phyloP scores from a whole-genome alignment of 108 stramenopile genomes.

The Hondaea fermentalgiana region DNA sequence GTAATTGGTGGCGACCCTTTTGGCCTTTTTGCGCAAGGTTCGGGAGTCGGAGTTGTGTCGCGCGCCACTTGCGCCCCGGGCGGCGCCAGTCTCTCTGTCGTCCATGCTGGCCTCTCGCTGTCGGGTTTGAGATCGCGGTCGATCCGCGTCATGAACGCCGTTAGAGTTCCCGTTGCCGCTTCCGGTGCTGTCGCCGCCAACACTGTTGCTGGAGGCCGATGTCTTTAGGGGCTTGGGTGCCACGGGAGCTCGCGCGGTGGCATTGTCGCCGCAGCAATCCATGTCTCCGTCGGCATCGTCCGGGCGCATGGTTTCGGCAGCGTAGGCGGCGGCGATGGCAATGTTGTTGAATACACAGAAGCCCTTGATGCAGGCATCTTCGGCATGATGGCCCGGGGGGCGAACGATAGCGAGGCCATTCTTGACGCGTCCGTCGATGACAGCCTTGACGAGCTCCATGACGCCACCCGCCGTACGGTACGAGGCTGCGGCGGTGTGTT shows the following conservation, averaged over 20 bases:
- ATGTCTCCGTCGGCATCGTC: too few species aligned
- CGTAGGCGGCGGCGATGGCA: slow-evolving; percentile 23
- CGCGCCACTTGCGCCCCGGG: neutral
- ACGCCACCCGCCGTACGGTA: neutral
- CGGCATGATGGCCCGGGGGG: slow-evolving; percentile 83
- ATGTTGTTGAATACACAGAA: slow-evolving; percentile 80
- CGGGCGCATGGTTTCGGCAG: neutral
- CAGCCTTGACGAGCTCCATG: neutral
- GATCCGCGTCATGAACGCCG: neutral
- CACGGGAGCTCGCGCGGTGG: too few species aligned
- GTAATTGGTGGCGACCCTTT: neutral
- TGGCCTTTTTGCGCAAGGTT: neutral
- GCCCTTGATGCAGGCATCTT: slow-evolving; percentile 51
- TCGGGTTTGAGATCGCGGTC: neutral
- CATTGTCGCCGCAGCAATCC: too few species aligned
- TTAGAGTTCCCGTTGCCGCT: neutral
- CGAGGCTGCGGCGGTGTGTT: neutral
- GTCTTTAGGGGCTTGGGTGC: too few species aligned
- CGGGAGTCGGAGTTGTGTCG: neutral
- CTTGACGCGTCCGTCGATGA: neutral
- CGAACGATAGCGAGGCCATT: slow-evolving; percentile 55
- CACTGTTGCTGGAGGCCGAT: neutral
- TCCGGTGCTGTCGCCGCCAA: neutral
- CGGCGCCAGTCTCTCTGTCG: neutral
- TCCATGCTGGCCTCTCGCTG: neutral